phyloP scores from a whole-genome alignment of 2,329 filamentous ascomycete species.

The Ophiostoma tasmaniense region DNA sequence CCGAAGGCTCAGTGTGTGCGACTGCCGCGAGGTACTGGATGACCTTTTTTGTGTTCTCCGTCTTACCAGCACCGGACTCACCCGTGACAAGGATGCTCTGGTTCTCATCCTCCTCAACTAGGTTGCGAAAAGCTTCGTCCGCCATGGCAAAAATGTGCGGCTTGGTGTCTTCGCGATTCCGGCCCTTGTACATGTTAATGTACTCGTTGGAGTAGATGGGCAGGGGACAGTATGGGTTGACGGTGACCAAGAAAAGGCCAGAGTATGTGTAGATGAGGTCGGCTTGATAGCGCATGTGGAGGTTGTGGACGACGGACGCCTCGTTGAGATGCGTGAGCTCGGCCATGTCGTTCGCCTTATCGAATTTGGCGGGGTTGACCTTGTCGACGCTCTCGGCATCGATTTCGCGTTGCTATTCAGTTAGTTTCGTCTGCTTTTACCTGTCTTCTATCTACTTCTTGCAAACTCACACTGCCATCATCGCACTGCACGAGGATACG shows the following conservation, averaged over 20 bases:
- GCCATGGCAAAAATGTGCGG: conserved; percentile 98
- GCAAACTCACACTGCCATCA: conserved; percentile 64
- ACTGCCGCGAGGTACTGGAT: conserved; percentile 97
- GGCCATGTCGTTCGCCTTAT: conserved; percentile 99
- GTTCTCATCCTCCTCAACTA: conserved; percentile 90
- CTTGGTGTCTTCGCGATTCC: conserved; percentile 84
- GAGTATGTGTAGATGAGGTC: conserved; percentile 99
- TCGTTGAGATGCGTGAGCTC: conserved; percentile 97
- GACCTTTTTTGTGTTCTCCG: conserved; percentile 98
- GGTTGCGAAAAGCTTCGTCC: conserved; percentile 88
- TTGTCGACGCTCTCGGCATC: conserved; percentile 87
- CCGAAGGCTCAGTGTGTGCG: conserved; percentile 68
- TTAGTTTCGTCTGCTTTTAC: conserved; percentile 18
- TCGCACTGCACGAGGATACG: conserved; percentile 83
- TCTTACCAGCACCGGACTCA: conserved; percentile 96
- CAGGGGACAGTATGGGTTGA: conserved; percentile 91
- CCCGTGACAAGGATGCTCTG: conserved; percentile 97
- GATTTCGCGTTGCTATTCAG: conserved; percentile 68
- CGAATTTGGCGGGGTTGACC: conserved; percentile 98
- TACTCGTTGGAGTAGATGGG: conserved; percentile 97
- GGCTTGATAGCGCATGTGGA: conserved; percentile 88
- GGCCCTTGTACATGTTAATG: conserved; percentile 94
- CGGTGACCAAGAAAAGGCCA: conserved; percentile 88
- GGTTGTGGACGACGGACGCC: conserved; percentile 93
- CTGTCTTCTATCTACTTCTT: neutral